Conservation (phyloP, 768 basidiomycete species). For the Coprinellus micaceus region DNA sequence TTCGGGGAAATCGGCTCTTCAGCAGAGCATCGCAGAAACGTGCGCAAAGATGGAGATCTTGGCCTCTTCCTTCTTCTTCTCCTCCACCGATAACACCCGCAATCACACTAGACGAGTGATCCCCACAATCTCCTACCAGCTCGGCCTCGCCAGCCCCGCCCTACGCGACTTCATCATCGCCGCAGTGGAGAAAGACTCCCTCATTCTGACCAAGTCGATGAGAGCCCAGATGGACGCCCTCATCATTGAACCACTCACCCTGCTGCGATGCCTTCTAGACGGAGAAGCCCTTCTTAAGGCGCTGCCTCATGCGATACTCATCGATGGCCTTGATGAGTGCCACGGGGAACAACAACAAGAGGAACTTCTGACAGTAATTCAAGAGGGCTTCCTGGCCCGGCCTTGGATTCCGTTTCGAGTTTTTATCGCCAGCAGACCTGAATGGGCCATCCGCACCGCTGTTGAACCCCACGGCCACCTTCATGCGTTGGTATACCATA, state of each 20-base stretch:
- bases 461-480: not conserved
- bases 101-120: slow-evolving; percentile 8
- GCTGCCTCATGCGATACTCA: not conserved
- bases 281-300: not conserved
- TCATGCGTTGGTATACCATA: not conserved
- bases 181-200: not conserved
- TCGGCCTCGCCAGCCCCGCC: not conserved
- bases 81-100: not conserved
- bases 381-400: not conserved
- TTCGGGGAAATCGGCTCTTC: slow-evolving; percentile 5
- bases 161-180: not conserved
- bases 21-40: slow-evolving; percentile 10
- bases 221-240: slow-evolving; percentile 9
- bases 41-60: slow-evolving; percentile 1
- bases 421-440: slow-evolving; percentile 15
- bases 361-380: slow-evolving; percentile 8
- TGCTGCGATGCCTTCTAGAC: not conserved
- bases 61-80: slow-evolving; percentile 13
- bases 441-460: slow-evolving; percentile 8
- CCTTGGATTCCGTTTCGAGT: slow-evolving; percentile 6
- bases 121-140: slow-evolving; percentile 12
- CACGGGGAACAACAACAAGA: slow-evolving; percentile 4
- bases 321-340: slow-evolving; percentile 16
- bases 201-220: not conserved
- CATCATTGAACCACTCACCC: slow-evolving; percentile 1